phyloP scores from a whole-genome alignment of 129 eudicot genomes.

The Oenanthe sinensis region DNA sequence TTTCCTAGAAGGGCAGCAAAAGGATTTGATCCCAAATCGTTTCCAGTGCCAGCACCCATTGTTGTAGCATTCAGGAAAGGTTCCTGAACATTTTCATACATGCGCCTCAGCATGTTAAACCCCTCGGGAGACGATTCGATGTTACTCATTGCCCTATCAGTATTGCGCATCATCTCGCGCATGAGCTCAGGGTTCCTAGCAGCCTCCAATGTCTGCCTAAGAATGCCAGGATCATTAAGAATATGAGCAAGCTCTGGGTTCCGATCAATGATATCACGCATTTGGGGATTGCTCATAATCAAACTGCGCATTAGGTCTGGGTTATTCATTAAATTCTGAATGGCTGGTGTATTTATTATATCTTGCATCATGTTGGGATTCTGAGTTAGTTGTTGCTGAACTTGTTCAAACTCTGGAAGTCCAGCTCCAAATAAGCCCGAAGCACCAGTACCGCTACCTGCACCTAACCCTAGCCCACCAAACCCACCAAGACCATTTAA shows the following conservation, averaged over 20 bases:
- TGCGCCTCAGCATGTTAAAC: constrained; percentile 90
- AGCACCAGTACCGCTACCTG: constrained; percentile 45
- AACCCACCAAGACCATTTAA: constrained; percentile 49
- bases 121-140: constrained; percentile 98
- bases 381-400: constrained; percentile 86
- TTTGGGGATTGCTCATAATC: constrained; percentile 89
- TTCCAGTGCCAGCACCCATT: constrained; percentile 44
- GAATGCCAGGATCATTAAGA: constrained; percentile 59
- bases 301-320: constrained; percentile 75
- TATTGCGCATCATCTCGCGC: constrained; percentile 99
- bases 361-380: constrained; percentile 96
- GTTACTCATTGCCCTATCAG: constrained; percentile 96
- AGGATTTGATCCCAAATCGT: constrained; percentile 62
- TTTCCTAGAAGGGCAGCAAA: constrained; percentile 84
- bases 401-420: constrained; percentile 74
- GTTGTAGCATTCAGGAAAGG: constrained; percentile 94
- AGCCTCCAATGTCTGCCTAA: constrained; percentile 85
- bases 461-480: constrained; percentile 45
- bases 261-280: constrained; percentile 78
- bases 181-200: constrained; percentile 93
- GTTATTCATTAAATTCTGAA: constrained; percentile 64
- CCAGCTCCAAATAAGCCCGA: constrained; percentile 67
- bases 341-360: constrained; percentile 72
- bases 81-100: constrained; percentile 98
- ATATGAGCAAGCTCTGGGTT: constrained; percentile 82